Percentiles rank a stretch among this genome's conserved stretches.
phyloP scores from a whole-genome alignment of 2,329 filamentous ascomycete species.

The Verticillium tricorpus region DNA sequence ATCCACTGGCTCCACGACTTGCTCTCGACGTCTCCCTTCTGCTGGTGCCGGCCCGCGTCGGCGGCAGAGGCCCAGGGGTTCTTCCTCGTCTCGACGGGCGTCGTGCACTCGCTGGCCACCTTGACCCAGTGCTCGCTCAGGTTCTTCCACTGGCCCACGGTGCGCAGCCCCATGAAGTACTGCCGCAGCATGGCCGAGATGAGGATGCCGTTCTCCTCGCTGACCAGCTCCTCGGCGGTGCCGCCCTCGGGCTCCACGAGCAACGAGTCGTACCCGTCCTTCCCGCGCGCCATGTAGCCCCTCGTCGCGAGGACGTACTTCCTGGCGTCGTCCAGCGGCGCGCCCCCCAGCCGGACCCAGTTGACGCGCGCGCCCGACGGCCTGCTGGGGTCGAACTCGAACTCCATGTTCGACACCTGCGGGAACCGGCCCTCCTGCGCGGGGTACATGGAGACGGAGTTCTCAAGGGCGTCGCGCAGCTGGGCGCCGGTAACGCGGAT shows the following conservation, averaged over 20 bases:
- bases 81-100: constrained; percentile 27
- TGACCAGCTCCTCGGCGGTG: constrained; percentile 70
- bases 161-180: constrained; percentile 84
- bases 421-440: constrained; percentile 80
- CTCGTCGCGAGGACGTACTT: constrained; percentile 73
- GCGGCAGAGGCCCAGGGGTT: background rate
- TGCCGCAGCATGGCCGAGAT: constrained; percentile 84
- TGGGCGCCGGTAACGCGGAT: constrained; percentile 67
- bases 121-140: constrained; percentile 66
- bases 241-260: constrained; percentile 75
- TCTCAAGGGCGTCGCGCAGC: constrained; percentile 77
- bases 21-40: constrained; percentile 12
- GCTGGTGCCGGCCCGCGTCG: background rate
- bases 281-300: constrained; percentile 85
- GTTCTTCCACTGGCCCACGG: constrained; percentile 73
- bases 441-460: constrained; percentile 74
- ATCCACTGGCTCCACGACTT: constrained; percentile 33
- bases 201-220: constrained; percentile 81
- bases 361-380: constrained; percentile 59
- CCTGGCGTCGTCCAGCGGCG: constrained; percentile 56
- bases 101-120: constrained; percentile 59
- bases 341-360: constrained; percentile 55
- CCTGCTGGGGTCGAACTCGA: constrained; percentile 63
- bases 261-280: constrained; percentile 76
- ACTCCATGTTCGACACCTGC: constrained; percentile 79